A percentile compares a stretch with the other conserved stretches of the same genome.
These are phyloP conservation scores for Eutrema salsugineum DNA, from an alignment of 441 rosid genomes.

Conservation along the genomic window DNA sequence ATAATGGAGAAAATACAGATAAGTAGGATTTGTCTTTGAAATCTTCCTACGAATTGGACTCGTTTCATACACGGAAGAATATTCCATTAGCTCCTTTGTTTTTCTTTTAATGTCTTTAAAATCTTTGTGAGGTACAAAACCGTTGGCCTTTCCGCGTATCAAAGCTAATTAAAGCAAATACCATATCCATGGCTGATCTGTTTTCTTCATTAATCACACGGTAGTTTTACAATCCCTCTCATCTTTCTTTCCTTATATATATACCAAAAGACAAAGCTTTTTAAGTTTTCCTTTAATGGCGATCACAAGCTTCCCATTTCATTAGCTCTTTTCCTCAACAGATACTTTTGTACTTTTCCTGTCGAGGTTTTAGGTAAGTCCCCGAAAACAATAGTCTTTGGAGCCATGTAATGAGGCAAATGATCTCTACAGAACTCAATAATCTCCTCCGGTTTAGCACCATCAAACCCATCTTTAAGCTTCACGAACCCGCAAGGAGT, in stretches of 20 bases:
- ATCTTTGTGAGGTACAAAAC: slow-evolving; percentile 21
- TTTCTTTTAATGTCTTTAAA: slow-evolving; percentile 9
- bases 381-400: slow-evolving; percentile 53
- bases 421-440: slow-evolving; percentile 52
- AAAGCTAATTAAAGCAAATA: slow-evolving; percentile 20
- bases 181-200: slow-evolving; percentile 23
- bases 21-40: slow-evolving; percentile 1
- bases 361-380: slow-evolving; percentile 80
- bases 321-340: slow-evolving; percentile 57
- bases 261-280: background rate
- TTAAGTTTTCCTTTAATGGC: background rate
- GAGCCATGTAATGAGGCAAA: slow-evolving; percentile 78
- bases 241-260: slow-evolving; percentile 10
- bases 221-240: background rate
- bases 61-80: slow-evolving; percentile 30
- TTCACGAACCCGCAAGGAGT: slow-evolving; percentile 78
- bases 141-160: slow-evolving; percentile 5
- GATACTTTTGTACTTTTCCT: slow-evolving; percentile 67
- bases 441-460: slow-evolving; percentile 39
- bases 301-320: slow-evolving; percentile 53
- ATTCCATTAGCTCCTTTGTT: slow-evolving; percentile 19
- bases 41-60: slow-evolving; percentile 23
- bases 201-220: slow-evolving; percentile 11
- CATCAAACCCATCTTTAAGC: slow-evolving; percentile 45
- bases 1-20: slow-evolving; percentile 23